Base-by-base conservation (phyloP, 805 yeast genomes). In the Yarrowia yakushimensis region DNA sequence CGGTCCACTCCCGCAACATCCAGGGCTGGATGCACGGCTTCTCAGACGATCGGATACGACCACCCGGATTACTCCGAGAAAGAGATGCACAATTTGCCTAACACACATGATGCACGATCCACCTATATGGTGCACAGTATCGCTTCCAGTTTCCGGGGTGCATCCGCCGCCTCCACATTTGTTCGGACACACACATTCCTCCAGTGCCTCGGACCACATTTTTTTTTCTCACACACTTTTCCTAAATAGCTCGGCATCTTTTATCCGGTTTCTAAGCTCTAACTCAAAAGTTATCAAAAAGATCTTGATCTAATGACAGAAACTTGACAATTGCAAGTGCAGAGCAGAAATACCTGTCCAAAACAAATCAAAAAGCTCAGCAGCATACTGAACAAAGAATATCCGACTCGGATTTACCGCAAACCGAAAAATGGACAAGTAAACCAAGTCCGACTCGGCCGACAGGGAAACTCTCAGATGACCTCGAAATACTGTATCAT, bases 271-370 rank as follows among this genome's bases (percentile, higher is more conserved):
- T n/a, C 20, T 15, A 41, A 9, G n/a, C 2, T 17, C 12, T 27
- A 20, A 13, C 37, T 48, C 20, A 48, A 48, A n/a, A 15, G 55
- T 48, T 48, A 48, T 48, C 55, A 48, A 48, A 22, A 15, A 31
- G 39, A 48, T 48, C 55, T 46, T 28, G 36, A 45, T 30, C 52
- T 45, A 11, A 9, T 45, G 52, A 45, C 36, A 6, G 48, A 13
- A 10, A 34, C 37, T 6, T 4, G 12, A 17, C 34, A 13, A 12
- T 12, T 28, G 10, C 12, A 6, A 28, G 31, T 5, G 31, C 31
- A 31, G 15, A 17, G 27, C 34, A 43, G 36, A 45, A 45, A 30
- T 28, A 30, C 36, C 27, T 18, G 25, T 36, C 48, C 15, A 6
- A 13, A 11, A 27, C 33, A 25, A 27, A 25, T 22, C 9, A 18